These are phyloP conservation scores for Crucibulum laeve DNA, from an alignment of 768 basidiomycete genomes.

Conservation along the genomic window DNA sequence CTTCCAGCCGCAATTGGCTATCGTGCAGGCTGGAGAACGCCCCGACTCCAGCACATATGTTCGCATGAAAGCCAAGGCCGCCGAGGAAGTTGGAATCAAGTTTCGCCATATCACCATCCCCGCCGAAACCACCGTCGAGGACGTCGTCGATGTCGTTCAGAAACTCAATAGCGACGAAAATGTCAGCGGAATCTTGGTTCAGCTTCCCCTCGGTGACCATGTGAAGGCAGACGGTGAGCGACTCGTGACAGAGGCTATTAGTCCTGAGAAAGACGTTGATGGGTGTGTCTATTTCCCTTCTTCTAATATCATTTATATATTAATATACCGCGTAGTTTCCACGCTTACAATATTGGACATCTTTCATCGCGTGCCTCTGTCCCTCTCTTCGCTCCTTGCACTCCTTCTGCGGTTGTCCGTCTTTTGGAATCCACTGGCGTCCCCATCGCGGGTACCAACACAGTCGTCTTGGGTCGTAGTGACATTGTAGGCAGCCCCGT, in stretches of 20 bases:
- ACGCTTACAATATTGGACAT: conserved; percentile 97
- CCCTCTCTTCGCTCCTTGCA: conserved; percentile 93
- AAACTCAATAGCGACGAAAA: conserved; percentile 79
- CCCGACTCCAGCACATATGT: conserved; percentile 91
- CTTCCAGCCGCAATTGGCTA: conserved; percentile 86
- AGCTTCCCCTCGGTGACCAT: conserved; percentile 87
- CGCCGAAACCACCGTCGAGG: conserved; percentile 64
- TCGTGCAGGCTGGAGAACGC: conserved; percentile 91
- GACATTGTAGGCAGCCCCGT: conserved; percentile 98
- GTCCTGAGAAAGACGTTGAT: conserved; percentile 94
- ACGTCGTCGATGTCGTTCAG: conserved; percentile 73
- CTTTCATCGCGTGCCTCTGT: conserved; percentile 85
- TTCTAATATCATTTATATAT: conserved; percentile 1
- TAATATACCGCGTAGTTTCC: conserved; percentile 59
- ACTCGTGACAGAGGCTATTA: conserved; percentile 89
- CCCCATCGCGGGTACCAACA: conserved; percentile 69
- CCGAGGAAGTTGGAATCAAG: conserved; percentile 88
- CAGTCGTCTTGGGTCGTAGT: conserved; percentile 92
- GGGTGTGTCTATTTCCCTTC: conserved; percentile 49
- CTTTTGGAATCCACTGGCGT: conserved; percentile 87
- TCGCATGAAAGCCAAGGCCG: conserved; percentile 96
- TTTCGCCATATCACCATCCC: conserved; percentile 76
- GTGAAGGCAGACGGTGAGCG: conserved; percentile 81
- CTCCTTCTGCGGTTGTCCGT: conserved; percentile 88
- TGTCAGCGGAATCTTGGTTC: conserved; percentile 89